Evolutionary conservation across 176 grass and related monocot species (phyloP), one percentile per base, ranked within the genome.

Genomic region (Carex kokanica): DNA sequence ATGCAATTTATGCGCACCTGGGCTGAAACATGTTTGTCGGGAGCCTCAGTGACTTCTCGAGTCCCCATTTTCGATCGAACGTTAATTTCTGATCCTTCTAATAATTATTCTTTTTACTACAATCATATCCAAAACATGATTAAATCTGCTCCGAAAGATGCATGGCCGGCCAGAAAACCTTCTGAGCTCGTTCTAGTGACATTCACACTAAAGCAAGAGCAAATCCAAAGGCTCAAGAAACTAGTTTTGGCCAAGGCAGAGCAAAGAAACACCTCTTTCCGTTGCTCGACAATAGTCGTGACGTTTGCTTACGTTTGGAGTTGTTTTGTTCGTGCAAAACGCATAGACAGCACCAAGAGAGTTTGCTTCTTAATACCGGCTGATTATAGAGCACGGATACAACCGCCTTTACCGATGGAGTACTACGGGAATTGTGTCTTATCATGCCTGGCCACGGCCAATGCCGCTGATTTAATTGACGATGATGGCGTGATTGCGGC

Each of bases 391-490:
- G 7, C 18, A 7, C 24, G 84, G 58, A 31, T 92, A 14, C 60
- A 74, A 0, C 88, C 93, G 2, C 64, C 85, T 8, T 6, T 95
- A 32, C 88, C 90, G 0, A 55, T 17, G 7, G 51, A 31, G 64
- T 92, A 92, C 82, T 83, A 92, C 12, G 93, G 93, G 2, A 95
- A 92, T 74, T 95, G 93, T 78, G 10, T 92, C 27, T 78, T 59
- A 27, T 54, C 52, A 1, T 73, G 54, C 79, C 34, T 86, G 27
- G 64, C 23, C 0, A 17, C 20, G 0, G 58, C 24, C 1, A 23
- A 73, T 4, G 27, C 54, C 14, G 38, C 59, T 7, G 82, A 90
- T 17, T 15, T 92, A 20, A 14, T 68, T 2, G 31, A 59, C 18
- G 74, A 65, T 8, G 60, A 59, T 18, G 78, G 78, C 3, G n/a